phyloP scores from a whole-genome alignment of 2,329 filamentous ascomycete species.

The Penicillium frequentans region DNA sequence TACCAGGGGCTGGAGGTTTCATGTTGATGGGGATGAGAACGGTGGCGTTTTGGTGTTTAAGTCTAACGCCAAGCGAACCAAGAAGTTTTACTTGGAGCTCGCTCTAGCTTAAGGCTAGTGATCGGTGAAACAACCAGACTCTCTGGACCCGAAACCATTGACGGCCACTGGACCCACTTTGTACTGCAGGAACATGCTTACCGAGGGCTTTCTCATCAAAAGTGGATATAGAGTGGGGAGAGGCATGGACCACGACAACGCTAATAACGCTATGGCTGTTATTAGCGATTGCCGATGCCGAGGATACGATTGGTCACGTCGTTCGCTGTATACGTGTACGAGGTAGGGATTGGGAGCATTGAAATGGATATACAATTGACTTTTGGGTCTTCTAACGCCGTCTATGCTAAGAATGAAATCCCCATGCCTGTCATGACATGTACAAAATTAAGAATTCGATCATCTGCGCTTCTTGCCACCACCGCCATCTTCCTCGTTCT shows the following conservation, averaged over 20 bases:
- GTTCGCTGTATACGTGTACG: too few relatives aligned
- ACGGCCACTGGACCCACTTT: background rate
- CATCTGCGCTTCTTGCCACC: constrained; percentile 50
- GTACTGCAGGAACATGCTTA: background rate
- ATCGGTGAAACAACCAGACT: background rate
- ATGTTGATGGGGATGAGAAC: constrained; percentile 3
- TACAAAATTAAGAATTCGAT: constrained; percentile 18
- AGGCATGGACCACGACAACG: background rate
- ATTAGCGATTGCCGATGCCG: background rate
- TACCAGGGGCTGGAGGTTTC: constrained; percentile 2
- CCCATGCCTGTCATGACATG: constrained; percentile 14
- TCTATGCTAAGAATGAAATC: constrained; percentile 21
- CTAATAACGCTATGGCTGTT: background rate
- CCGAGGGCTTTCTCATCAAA: background rate
- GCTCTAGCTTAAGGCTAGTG: background rate
- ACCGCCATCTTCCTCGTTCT: constrained; percentile 53
- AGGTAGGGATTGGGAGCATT: background rate
- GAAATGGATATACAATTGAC: constrained; percentile 11
- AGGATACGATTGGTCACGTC: too few relatives aligned
- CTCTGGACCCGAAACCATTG: background rate
- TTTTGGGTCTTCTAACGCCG: constrained; percentile 28
- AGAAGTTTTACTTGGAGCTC: background rate
- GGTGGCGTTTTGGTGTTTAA: background rate
- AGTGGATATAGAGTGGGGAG: background rate
- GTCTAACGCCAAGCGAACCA: background rate